These are phyloP conservation scores for Diaporthe caulivora DNA, from an alignment of 2,329 filamentous ascomycete genomes.

Conservation along the genomic window DNA sequence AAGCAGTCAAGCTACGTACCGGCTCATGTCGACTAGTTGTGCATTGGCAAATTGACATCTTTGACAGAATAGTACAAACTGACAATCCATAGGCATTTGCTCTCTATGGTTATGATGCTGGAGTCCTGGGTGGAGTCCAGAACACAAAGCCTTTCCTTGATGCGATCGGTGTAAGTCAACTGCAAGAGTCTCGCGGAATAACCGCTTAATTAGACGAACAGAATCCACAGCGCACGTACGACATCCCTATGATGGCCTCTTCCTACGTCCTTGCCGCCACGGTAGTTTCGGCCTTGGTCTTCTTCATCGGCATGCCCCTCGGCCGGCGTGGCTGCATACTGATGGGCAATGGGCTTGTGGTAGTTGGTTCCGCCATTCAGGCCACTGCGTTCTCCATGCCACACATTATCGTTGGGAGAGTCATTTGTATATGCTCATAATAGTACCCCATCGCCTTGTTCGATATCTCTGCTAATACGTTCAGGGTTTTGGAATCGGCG, in stretches of 20 bases:
- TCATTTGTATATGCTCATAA: not conserved
- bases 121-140: not conserved
- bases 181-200: fast-evolving
- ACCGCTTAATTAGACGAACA: not conserved
- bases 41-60: not conserved
- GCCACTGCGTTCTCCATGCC: conserved; percentile 13
- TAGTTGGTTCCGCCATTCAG: not conserved
- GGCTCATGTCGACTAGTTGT: conserved; percentile 7
- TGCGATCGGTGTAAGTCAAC: not conserved
- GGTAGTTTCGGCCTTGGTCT: not conserved
- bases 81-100: not conserved
- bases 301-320: conserved; percentile 11
- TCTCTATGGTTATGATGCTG: conserved; percentile 7
- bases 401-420: conserved; percentile 6
- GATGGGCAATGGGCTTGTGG: not conserved
- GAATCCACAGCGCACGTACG: conserved; percentile 1
- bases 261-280: conserved; percentile 10
- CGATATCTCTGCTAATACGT: too few species aligned
- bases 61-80: not conserved
- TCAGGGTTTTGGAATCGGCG: conserved; percentile 5
- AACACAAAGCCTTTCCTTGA: conserved; percentile 14
- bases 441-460: not conserved
- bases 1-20: not conserved
- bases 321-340: conserved; percentile 5
- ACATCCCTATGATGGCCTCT: not conserved